Evolutionary conservation across 1,139 yeast genomes (phyloP).

Genomic region (Geotrichum carabidarum): DNA sequence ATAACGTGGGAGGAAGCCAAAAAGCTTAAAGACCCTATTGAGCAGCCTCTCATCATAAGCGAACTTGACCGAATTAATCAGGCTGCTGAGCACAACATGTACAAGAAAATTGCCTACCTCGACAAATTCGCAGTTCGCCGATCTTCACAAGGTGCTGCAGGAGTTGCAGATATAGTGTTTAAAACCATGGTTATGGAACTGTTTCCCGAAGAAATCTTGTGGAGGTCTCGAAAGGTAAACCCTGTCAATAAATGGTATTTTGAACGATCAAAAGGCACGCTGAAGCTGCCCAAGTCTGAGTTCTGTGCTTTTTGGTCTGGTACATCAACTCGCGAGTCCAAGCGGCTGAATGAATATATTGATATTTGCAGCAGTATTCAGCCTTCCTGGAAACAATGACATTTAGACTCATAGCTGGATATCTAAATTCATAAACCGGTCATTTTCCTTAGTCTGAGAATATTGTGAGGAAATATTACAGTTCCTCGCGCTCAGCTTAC

Average conservation of each 20-base stretch:
- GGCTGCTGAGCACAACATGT: conserved; percentile 18
- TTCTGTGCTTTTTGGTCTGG: conserved; percentile 75
- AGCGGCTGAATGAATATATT: conserved; percentile 37
- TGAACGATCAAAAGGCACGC: conserved; percentile 77
- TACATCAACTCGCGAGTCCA: conserved; percentile 37
- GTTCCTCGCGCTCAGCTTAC: too few relatives aligned
- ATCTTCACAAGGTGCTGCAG: conserved; percentile 81
- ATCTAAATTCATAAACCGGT: too few relatives aligned
- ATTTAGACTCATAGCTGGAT: background rate
- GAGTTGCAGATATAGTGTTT: conserved; percentile 88
- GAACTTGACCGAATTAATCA: conserved; percentile 21
- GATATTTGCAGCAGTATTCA: conserved; percentile 42
- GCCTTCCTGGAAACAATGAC: conserved; percentile 35
- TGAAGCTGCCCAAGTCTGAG: conserved; percentile 47
- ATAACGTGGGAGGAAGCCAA: conserved; percentile 62
- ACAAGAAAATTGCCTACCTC: conserved; percentile 50
- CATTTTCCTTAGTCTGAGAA: too few relatives aligned
- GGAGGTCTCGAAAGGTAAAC: conserved; percentile 82
- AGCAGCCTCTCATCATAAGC: conserved; percentile 14
- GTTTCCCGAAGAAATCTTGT: conserved; percentile 69
- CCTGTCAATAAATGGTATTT: conserved; percentile 98
- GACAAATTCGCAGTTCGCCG: conserved; percentile 91
- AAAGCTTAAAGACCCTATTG: conserved; percentile 31
- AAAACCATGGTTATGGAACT: conserved; percentile 62
- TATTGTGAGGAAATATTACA: too few relatives aligned